Percentiles rank a stretch among this genome's conserved stretches.
Conservation (phyloP, 768 basidiomycete species). For the Rhodotorula taiwanensis region DNA sequence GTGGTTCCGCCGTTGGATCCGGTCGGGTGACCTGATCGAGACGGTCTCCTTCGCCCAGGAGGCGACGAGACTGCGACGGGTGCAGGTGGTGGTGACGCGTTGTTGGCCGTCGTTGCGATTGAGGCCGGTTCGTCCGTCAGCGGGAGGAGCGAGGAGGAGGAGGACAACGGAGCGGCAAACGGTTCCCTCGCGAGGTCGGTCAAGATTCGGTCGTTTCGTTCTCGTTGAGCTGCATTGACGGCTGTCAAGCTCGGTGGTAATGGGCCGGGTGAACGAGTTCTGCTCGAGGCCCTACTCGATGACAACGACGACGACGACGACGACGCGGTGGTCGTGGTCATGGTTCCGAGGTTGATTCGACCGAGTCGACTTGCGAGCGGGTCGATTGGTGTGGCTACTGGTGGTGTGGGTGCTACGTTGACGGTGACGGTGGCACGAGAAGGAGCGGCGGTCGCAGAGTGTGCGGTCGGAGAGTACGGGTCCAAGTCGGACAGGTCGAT, state of each 20-base stretch:
- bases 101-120: too few species aligned
- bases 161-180: background rate
- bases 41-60: too few species aligned
- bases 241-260: too few species aligned
- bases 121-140: too few species aligned
- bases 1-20: too few species aligned
- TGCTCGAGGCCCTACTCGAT: background rate
- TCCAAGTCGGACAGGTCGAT: conserved; percentile 25
- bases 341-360: background rate
- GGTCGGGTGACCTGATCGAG: too few species aligned
- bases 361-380: conserved; percentile 10
- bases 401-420: background rate
- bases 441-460: background rate
- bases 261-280: too few species aligned
- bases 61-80: too few species aligned
- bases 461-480: conserved; percentile 3
- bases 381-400: background rate
- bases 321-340: background rate
- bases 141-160: background rate
- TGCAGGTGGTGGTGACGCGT: too few species aligned
- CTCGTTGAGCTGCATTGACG: background rate
- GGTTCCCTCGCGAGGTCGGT: conserved; percentile 15
- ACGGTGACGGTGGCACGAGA: background rate
- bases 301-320: background rate
- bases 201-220: conserved; percentile 6